phyloP scores from a whole-genome alignment of 2,329 filamentous ascomycete genomes.

The Juglanconis juglandina region DNA sequence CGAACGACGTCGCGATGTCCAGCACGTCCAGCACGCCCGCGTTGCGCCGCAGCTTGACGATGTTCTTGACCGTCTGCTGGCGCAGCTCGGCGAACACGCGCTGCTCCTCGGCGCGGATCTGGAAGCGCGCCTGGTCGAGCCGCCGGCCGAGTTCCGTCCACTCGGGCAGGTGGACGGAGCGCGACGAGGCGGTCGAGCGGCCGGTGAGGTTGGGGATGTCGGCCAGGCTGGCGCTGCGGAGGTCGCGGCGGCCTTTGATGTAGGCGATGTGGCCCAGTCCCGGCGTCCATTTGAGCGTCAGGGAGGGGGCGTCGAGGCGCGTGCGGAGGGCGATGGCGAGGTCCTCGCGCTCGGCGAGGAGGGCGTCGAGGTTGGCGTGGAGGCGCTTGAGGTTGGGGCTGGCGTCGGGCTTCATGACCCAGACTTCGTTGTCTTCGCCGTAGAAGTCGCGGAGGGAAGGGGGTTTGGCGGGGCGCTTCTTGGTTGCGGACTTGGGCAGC shows the following conservation, averaged over 20 bases:
- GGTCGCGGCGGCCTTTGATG: conserved; percentile 67
- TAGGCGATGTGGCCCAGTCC: conserved; percentile 88
- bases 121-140: conserved; percentile 73
- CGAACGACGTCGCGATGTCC: conserved; percentile 85
- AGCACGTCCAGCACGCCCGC: conserved; percentile 90
- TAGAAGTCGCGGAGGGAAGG: conserved; percentile 55
- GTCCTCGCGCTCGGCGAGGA: conserved; percentile 57
- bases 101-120: conserved; percentile 81
- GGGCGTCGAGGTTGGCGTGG: conserved; percentile 61
- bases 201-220: conserved; percentile 8
- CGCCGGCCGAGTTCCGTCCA: conserved; percentile 80
- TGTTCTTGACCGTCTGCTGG: conserved; percentile 70
- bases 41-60: conserved; percentile 84
- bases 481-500: conserved; percentile 47
- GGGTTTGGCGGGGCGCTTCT: conserved; percentile 34
- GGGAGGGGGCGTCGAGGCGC: conserved; percentile 57
- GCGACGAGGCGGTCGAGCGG: conserved; percentile 74
- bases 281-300: conserved; percentile 83
- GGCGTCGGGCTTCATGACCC: conserved; percentile 66
- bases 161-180: conserved; percentile 76
- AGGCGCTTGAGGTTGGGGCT: conserved; percentile 63
- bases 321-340: conserved; percentile 62
- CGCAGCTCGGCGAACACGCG: conserved; percentile 73
- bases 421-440: conserved; percentile 56
- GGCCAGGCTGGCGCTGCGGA: conserved; percentile 54